Base-by-base conservation (phyloP, 805 yeast species). In the Lipomyces sp. region DNA sequence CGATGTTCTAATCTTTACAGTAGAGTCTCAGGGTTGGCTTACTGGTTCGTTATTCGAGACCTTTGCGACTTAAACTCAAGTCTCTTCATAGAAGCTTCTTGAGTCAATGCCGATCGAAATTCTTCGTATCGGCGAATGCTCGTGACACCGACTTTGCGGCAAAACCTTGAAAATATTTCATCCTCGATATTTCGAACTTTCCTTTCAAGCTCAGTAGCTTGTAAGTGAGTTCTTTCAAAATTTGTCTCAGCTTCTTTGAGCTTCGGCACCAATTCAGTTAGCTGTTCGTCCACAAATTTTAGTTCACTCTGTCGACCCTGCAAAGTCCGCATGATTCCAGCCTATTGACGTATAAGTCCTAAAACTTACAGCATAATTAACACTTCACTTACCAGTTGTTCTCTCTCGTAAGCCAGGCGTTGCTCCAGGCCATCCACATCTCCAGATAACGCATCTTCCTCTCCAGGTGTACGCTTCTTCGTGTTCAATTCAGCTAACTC, bases 41-140 rank as follows among this genome's bases (percentile, higher is more conserved):
- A 65, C 72, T 88, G 88, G 65, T 84, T 88, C 42, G 86, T 81
- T 53, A 90, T 76, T 6, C 85, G 83, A 15, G 87, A 77, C 18
- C 89, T 83, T 63, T 90, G 89, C 66, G 86, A 86, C 53, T 85
- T 79, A 65, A 84, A 84, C 69, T 86, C 86, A 0, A 89, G 81
- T 56, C 87, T 80, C 73, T 89, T 91, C 66, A 85, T 86, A 1
- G 76, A 64, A 15, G 71, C 64, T 60, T 69, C 63, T 57, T 75
- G 75, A 33, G 63, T 53, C 37, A 72, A 62, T 2, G 71, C 57
- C 4, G 94, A 93, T 63, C 88, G 90, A 11, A 85, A 80, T 55
- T 79, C 80, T 75, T 92, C 97, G 75, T 89, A 92, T 42, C 88
- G 92, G 57, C 82, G 80, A 51, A 92, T 85, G 67, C 77, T 77